A percentile compares a stretch with the other conserved stretches of the same genome.
Conservation (phyloP, 306 rosid genomes). For the Elaeagnus macrophylla region DNA sequence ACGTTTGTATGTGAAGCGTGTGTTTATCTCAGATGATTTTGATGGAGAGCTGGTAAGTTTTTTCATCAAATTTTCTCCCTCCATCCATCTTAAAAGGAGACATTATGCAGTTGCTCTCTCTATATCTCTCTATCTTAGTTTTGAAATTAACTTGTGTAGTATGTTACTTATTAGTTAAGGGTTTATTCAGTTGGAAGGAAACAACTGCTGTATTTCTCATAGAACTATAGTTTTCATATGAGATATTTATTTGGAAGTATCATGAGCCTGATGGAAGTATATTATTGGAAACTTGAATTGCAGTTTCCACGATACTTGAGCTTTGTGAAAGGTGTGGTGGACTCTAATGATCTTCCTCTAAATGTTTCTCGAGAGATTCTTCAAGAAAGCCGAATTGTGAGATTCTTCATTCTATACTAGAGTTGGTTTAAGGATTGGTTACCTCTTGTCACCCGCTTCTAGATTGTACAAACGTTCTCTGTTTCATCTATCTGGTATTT, state of each 20-base stretch:
- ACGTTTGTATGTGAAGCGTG: slow-evolving; percentile 85
- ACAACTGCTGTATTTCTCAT: no score
- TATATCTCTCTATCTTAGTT: slow-evolving; percentile 1
- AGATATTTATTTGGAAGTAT: no score
- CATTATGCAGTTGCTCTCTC: neutral
- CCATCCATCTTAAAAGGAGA: slow-evolving; percentile 4
- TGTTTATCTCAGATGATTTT: slow-evolving; percentile 95
- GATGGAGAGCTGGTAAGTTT: slow-evolving; percentile 95
- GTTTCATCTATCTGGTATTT: slow-evolving; percentile 11
- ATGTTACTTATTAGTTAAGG: no score
- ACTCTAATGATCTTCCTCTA: slow-evolving; percentile 89
- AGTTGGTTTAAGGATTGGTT: neutral
- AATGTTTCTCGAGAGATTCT: slow-evolving; percentile 97
- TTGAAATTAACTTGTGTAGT: no score
- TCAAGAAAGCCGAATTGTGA: slow-evolving; percentile 99
- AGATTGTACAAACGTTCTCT: slow-evolving; percentile 3
- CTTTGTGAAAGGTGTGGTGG: slow-evolving; percentile 96
- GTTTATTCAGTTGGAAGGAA: no score
- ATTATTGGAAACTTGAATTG: slow-evolving; percentile 14
- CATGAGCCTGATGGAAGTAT: neutral
- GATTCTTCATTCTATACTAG: slow-evolving; percentile 6
- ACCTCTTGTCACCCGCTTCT: neutral
- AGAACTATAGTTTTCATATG: no score
- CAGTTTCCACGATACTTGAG: slow-evolving; percentile 97
- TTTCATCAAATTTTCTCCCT: neutral